Evolutionary conservation across 176 grass and related monocot species (phyloP).

Genomic region (Hsuehochloa calcarea): DNA sequence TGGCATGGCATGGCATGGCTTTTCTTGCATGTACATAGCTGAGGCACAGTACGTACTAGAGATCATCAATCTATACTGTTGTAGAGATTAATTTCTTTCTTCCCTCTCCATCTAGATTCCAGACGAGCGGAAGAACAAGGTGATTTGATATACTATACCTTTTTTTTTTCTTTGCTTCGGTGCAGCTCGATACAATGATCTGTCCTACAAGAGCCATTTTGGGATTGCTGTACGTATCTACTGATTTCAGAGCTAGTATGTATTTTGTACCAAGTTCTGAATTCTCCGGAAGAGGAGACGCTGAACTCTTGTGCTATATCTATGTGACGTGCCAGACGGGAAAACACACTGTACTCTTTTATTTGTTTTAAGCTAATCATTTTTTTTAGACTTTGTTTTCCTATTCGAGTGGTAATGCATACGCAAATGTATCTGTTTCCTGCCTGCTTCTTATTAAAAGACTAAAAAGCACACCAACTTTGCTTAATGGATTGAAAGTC

Average conservation of each 20-base stretch:
- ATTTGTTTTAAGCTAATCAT: constrained; percentile 31
- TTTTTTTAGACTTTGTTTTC: background rate
- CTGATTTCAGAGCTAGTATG: constrained; percentile 36
- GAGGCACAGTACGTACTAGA: background rate
- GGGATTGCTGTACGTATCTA: constrained; percentile 21
- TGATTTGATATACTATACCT: background rate
- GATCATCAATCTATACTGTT: background rate
- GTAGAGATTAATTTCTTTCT: background rate
- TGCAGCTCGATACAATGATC: background rate
- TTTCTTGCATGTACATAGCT: constrained; percentile 32
- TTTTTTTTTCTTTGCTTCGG: background rate
- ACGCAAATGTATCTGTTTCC: background rate
- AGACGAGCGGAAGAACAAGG: background rate
- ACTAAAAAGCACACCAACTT: background rate
- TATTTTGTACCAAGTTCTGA: constrained; percentile 8
- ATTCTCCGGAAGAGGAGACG: constrained; percentile 13
- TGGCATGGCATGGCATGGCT: constrained; percentile 11
- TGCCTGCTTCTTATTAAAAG: no score
- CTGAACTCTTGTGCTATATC: constrained; percentile 2
- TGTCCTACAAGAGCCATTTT: background rate
- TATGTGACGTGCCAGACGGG: constrained; percentile 25
- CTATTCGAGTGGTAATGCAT: background rate
- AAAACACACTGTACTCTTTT: constrained; percentile 32
- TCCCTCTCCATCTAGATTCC: background rate
- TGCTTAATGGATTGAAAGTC: background rate